These are phyloP conservation scores for Fonsecaea nubica DNA, from an alignment of 2,329 filamentous ascomycete genomes.

Conservation along the genomic window DNA sequence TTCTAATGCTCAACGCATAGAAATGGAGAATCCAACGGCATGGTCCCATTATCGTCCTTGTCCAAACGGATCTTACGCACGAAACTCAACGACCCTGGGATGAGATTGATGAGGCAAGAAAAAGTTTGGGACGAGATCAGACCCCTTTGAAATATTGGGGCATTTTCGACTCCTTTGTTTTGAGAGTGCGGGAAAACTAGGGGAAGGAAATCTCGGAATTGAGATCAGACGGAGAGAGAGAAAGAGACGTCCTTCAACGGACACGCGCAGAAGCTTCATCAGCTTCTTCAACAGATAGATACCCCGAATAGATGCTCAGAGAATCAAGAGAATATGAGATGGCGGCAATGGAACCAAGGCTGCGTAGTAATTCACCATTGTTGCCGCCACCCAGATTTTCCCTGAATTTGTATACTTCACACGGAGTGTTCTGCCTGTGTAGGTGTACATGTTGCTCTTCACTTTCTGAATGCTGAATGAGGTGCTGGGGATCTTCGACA, in stretches of 20 bases:
- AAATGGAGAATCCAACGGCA: conserved; percentile 16
- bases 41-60: background rate
- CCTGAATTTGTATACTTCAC: no score
- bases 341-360: background rate
- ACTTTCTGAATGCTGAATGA: no score
- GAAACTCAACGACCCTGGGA: conserved; percentile 28
- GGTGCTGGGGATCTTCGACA: no score
- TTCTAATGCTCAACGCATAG: conserved; percentile 42
- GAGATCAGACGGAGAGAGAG: conserved; percentile 16
- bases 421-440: no score
- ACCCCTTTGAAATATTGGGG: conserved; percentile 4
- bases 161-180: conserved; percentile 5
- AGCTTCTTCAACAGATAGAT: conserved; percentile 34
- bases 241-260: conserved; percentile 38
- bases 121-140: conserved; percentile 11
- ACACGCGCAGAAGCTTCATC: conserved; percentile 38
- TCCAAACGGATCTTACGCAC: conserved; percentile 14
- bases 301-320: conserved; percentile 22
- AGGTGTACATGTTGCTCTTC: no score
- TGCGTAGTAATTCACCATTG: no score
- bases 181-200: conserved; percentile 1
- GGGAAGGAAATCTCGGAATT: background rate
- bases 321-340: conserved; percentile 9
- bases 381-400: no score
- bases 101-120: conserved; percentile 25